phyloP scores from a whole-genome alignment of 2,329 filamentous ascomycete species.

The Fusarium goolgardi region DNA sequence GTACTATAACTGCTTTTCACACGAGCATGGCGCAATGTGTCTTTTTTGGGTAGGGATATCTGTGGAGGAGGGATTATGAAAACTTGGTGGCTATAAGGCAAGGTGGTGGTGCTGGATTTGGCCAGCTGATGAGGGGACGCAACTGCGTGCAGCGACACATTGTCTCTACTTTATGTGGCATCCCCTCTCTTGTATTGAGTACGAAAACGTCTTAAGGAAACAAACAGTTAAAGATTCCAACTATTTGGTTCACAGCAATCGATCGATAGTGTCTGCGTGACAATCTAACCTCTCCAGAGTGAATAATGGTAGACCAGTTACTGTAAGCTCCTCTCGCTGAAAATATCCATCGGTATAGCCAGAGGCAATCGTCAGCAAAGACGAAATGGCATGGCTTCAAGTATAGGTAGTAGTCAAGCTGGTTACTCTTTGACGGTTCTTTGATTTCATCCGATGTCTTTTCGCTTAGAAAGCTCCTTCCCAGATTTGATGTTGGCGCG shows the following conservation, averaged over 20 bases:
- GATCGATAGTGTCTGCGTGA: neutral
- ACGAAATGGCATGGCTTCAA: too few species aligned
- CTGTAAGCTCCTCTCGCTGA: neutral
- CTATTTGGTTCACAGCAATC: neutral
- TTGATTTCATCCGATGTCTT: too few species aligned
- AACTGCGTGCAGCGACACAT: slow-evolving; percentile 44
- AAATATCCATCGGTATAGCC: neutral
- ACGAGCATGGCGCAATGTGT: slow-evolving; percentile 54
- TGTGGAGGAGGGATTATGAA: slow-evolving; percentile 19
- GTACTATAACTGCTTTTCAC: slow-evolving; percentile 46
- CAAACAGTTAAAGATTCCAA: slow-evolving; percentile 26
- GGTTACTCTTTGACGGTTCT: neutral
- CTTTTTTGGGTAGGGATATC: slow-evolving; percentile 40
- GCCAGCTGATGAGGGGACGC: slow-evolving; percentile 26
- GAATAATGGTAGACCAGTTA: neutral
- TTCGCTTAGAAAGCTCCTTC: neutral
- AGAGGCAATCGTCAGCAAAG: neutral
- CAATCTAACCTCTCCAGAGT: too few species aligned
- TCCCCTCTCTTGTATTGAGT: slow-evolving; percentile 56
- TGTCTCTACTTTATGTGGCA: slow-evolving; percentile 50
- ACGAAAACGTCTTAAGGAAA: slow-evolving; percentile 39
- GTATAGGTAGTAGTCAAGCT: too few species aligned
- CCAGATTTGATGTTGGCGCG: too few species aligned
- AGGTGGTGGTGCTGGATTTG: slow-evolving; percentile 19
- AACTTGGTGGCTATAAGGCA: slow-evolving; percentile 19